Percentiles rank a stretch among this genome's conserved stretches.
These are phyloP conservation scores for Avena sativa DNA, from an alignment of 176 grass and related monocot genomes.

Conservation along the genomic window DNA sequence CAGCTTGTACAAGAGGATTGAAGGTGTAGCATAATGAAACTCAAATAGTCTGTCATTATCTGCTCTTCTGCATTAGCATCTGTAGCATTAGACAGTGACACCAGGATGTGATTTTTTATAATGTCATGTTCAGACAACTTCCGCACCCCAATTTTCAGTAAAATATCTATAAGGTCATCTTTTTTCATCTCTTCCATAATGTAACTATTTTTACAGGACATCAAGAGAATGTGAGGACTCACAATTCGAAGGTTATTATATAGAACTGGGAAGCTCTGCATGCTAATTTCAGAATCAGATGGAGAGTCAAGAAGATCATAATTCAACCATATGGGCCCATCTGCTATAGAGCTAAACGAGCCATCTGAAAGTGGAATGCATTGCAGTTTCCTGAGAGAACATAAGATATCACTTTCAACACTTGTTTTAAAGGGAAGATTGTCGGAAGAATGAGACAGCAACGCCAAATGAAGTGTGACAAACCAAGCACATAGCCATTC, in stretches of 20 bases:
- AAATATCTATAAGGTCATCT: background rate
- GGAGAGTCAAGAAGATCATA: background rate
- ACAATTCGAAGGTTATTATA: background rate
- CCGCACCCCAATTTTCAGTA: constrained; percentile 18
- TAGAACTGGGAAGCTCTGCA: constrained; percentile 4
- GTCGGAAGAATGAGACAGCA: constrained; percentile 5
- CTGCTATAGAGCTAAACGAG: constrained; percentile 19
- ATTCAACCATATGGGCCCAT: constrained; percentile 23
- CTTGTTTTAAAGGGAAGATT: background rate
- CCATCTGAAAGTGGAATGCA: constrained; percentile 30
- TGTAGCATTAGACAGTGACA: constrained; percentile 10
- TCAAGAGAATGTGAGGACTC: background rate
- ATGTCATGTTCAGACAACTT: constrained; percentile 30
- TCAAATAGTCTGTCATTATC: constrained; percentile 24
- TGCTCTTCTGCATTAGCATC: constrained; percentile 17
- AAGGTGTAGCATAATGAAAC: constrained; percentile 26
- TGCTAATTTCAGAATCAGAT: background rate
- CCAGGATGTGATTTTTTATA: constrained; percentile 23
- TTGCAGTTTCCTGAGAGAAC: constrained; percentile 10
- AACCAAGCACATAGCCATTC: constrained; percentile 31
- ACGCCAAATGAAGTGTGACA: constrained; percentile 3
- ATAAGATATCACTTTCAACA: constrained; percentile 22
- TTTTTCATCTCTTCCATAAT: background rate
- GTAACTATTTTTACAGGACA: constrained; percentile 27
- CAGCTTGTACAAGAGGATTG: background rate